phyloP scores from a whole-genome alignment of 257 asterid genomes.

The Haberlea rhodopensis region DNA sequence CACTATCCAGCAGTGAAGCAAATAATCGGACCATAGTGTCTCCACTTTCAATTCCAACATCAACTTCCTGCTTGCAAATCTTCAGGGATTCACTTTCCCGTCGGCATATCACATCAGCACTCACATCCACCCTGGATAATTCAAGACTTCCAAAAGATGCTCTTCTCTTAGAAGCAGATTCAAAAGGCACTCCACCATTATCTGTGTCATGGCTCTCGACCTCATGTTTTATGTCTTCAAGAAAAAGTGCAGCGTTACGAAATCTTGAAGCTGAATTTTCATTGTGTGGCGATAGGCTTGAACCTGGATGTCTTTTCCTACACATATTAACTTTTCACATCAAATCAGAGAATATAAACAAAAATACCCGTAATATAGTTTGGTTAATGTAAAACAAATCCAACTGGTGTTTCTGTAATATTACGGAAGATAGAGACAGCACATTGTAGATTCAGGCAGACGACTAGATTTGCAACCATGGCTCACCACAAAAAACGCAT shows the following conservation, averaged over 20 bases:
- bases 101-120: constrained; percentile 35
- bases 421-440: background rate
- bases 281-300: constrained; percentile 66
- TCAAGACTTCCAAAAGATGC: constrained; percentile 43
- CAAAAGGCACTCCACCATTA: constrained; percentile 45
- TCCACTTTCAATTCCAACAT: constrained; percentile 48
- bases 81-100: constrained; percentile 67
- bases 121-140: constrained; percentile 35
- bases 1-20: constrained; percentile 89
- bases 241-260: constrained; percentile 78
- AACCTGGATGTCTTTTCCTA: constrained; percentile 68
- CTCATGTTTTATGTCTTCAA: constrained; percentile 81
- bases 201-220: constrained; percentile 56
- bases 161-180: constrained; percentile 53
- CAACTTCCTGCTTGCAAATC: constrained; percentile 77
- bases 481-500: background rate
- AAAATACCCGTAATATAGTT: background rate
- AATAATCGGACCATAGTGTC: constrained; percentile 69
- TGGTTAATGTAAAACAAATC: background rate
- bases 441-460: background rate
- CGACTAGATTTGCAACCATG: background rate
- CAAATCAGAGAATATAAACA: background rate
- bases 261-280: constrained; percentile 64
- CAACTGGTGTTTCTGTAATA: background rate
- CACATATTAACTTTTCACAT: constrained; percentile 24